Base-by-base conservation (phyloP, 805 yeast genomes). In the Lipomyces oligophaga region DNA sequence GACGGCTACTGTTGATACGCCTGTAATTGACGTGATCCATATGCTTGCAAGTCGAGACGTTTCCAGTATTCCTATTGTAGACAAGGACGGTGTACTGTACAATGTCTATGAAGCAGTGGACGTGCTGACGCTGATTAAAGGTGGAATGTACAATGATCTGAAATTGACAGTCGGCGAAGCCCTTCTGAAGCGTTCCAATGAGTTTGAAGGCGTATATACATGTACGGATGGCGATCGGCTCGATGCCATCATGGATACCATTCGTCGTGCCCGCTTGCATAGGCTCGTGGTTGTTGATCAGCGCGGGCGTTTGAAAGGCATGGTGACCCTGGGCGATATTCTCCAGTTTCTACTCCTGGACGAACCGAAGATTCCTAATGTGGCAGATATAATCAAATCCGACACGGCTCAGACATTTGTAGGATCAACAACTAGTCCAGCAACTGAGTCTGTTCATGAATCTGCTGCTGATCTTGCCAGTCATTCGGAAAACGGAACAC, bases 41-140 rank as follows among this genome's bases (percentile, higher is more conserved):
- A 67, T 82, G 49, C 72, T 93, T 56, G 80, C 90, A 6, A 77
- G 78, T 42, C 78, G 80, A 40, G 80, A 88, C n/a, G 93, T 93
- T 11, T 81, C 95, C 3, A 85, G 97, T 1, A 82, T 93, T 26
- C 99, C 99, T 1, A 89, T 93, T 47, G 80, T 93, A 25, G 97
- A 90, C 61, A 86, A 80, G 16, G 70, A 74, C 30, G 71, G 74
- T 31, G 78, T 75, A 53, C 71, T 93, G 55, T 74, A 87, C 54
- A 93, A 93, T 62, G 95, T 90, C 34, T 93, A 89, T 64, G 99
- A 93, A 68, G 94, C 96, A 0, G 94, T 87, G 27, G 99, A 93
- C 67, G 94, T 93, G 2, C 72, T 93, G 58, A 85, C 96, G 0
- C 72, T 93, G 58, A 87, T 93, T 49, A 90, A 89, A 66, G 96